Conservation (phyloP, 345 rosid species). For the Crucihimalaya himalaica region DNA sequence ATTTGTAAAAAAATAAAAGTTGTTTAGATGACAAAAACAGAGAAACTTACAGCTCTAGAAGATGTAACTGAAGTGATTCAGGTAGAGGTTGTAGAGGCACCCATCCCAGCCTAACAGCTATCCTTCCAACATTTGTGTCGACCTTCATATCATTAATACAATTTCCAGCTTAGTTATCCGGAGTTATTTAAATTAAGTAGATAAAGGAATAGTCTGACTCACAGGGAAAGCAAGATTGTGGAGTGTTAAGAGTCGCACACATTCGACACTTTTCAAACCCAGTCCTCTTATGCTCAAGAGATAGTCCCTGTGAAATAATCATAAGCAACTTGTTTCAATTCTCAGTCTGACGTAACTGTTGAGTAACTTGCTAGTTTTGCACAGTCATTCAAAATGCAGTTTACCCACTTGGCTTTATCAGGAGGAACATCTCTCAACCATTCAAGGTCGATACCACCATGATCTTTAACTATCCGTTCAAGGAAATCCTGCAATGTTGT, state of each 20-base stretch:
- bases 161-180: constrained; percentile 19
- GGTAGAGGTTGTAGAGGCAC: constrained; percentile 95
- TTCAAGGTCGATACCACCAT: constrained; percentile 79
- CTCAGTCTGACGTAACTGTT: constrained; percentile 11
- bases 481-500: constrained; percentile 74
- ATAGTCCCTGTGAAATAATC: constrained; percentile 64
- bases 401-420: constrained; percentile 74
- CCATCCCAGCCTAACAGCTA: constrained; percentile 98
- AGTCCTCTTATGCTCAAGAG: constrained; percentile 80
- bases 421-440: constrained; percentile 84
- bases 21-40: constrained; percentile 19
- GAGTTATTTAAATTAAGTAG: constrained; percentile 19
- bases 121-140: constrained; percentile 95
- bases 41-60: constrained; percentile 77
- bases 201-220: constrained; percentile 39
- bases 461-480: constrained; percentile 64
- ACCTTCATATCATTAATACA: constrained; percentile 56
- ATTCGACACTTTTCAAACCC: constrained; percentile 95
- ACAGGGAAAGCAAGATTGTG: constrained; percentile 95
- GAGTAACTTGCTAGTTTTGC: neutral
- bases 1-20: constrained; percentile 9
- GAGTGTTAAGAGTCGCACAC: constrained; percentile 90
- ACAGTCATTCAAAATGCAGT: constrained; percentile 15
- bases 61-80: constrained; percentile 88
- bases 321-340: constrained; percentile 15